A percentile compares a stretch with the other conserved stretches of the same genome.
phyloP scores from a whole-genome alignment of 148 eudicot genomes.

The Diospyros lotus region DNA sequence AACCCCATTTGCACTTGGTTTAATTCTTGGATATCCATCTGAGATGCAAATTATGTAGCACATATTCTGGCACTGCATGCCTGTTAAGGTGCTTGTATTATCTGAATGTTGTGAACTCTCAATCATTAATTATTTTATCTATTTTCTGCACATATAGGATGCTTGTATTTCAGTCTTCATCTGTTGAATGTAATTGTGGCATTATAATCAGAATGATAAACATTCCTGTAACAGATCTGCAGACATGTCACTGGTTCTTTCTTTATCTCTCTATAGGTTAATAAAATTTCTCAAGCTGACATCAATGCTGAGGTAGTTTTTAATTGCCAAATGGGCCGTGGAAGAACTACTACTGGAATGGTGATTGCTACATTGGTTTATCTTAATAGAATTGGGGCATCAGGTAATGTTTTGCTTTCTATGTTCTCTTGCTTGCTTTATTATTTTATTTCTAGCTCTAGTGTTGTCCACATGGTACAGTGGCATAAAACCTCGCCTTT shows the following conservation, averaged over 20 bases:
- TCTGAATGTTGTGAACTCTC: not conserved
- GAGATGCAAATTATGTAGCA: not conserved
- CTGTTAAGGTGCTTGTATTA: not conserved
- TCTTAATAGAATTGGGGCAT: conserved; percentile 77
- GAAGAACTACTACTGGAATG: conserved; percentile 97
- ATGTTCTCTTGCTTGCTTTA: not conserved
- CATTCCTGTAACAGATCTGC: conserved; percentile 8
- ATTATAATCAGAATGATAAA: conserved; percentile 3
- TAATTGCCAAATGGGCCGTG: conserved; percentile 99
- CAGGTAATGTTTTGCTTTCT: conserved; percentile 44
- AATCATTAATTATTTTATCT: not conserved
- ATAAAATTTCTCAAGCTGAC: conserved; percentile 64
- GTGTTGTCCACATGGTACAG: not conserved
- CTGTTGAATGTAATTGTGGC: not conserved
- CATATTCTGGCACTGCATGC: not conserved
- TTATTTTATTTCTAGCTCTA: not conserved
- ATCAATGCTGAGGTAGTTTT: conserved; percentile 68
- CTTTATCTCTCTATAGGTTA: conserved; percentile 44
- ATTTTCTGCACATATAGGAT: conserved; percentile 3
- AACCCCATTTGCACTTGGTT: not conserved
- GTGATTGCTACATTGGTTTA: conserved; percentile 94
- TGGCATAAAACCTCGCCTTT: no score
- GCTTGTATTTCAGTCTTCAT: not conserved
- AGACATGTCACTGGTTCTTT: conserved; percentile 15
- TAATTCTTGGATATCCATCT: not conserved